Evolutionary conservation across 2,329 filamentous ascomycete genomes (phyloP).

Genomic region (Xylariaceae sp.): DNA sequence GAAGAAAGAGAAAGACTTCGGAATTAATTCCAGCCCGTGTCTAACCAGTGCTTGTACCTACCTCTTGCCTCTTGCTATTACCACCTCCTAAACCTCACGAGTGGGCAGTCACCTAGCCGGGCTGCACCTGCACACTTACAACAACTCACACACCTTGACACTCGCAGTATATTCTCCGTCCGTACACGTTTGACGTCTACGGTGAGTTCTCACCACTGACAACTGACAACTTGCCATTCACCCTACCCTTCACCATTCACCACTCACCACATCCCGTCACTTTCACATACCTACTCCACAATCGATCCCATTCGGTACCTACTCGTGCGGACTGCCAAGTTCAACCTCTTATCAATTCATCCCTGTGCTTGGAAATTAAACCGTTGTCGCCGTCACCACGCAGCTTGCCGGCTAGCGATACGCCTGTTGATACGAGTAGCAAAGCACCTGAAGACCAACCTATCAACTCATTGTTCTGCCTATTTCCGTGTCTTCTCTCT

Average conservation of each 20-base stretch:
- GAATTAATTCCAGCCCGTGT: constrained; percentile 5
- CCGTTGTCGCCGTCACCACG: background rate
- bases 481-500: background rate
- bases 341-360: background rate
- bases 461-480: constrained; percentile 2
- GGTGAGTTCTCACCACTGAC: background rate
- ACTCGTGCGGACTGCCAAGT: background rate
- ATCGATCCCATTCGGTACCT: background rate
- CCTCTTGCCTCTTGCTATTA: background rate
- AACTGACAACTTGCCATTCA: too few species aligned
- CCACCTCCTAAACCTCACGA: background rate
- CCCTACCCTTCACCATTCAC: too few species aligned
- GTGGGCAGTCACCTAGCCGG: background rate
- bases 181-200: background rate
- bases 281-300: background rate
- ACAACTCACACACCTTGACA: too few species aligned
- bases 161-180: too few species aligned
- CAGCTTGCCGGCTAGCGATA: constrained; percentile 7
- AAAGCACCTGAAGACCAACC: background rate
- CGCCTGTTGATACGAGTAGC: background rate
- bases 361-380: background rate
- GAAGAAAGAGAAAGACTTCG: background rate
- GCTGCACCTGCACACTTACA: background rate
- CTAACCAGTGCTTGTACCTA: too few species aligned
- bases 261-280: background rate